These are phyloP conservation scores for Penicillium herquei DNA, from an alignment of 495 filamentous ascomycete species.

Conservation along the genomic window DNA sequence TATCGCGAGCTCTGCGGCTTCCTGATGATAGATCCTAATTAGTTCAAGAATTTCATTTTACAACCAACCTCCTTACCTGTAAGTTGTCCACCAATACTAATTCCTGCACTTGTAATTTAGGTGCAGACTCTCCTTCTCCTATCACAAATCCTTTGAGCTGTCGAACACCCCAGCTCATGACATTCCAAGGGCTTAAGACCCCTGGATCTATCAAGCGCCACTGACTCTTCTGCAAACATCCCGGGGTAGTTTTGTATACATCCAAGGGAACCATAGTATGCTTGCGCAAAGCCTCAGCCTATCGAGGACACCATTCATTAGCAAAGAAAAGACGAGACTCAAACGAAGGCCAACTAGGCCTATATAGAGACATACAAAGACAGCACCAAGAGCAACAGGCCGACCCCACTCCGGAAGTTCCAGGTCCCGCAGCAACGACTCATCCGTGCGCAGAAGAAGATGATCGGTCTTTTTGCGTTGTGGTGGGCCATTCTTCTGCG, in stretches of 20 bases:
- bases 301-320: neutral
- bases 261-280: constrained; percentile 67
- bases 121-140: constrained; percentile 33
- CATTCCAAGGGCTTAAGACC: constrained; percentile 52
- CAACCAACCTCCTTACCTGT: constrained; percentile 32
- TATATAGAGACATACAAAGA: constrained; percentile 52
- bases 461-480: constrained; percentile 36
- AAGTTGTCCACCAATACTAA: constrained; percentile 55
- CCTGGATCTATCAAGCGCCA: constrained; percentile 56
- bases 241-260: constrained; percentile 59
- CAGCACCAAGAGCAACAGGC: constrained; percentile 77
- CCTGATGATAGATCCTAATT: constrained; percentile 20
- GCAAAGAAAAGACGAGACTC: neutral
- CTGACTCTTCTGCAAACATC: constrained; percentile 46
- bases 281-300: constrained; percentile 67
- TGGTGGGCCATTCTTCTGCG: neutral
- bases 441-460: constrained; percentile 65
- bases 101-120: constrained; percentile 35
- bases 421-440: constrained; percentile 66
- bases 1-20: constrained; percentile 43
- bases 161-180: constrained; percentile 73
- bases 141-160: constrained; percentile 63
- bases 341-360: neutral
- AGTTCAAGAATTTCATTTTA: neutral
- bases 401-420: constrained; percentile 77